Evolutionary conservation across 352 stramenopile species (phyloP).

Genomic region (Phytophthora cryptogea): DNA sequence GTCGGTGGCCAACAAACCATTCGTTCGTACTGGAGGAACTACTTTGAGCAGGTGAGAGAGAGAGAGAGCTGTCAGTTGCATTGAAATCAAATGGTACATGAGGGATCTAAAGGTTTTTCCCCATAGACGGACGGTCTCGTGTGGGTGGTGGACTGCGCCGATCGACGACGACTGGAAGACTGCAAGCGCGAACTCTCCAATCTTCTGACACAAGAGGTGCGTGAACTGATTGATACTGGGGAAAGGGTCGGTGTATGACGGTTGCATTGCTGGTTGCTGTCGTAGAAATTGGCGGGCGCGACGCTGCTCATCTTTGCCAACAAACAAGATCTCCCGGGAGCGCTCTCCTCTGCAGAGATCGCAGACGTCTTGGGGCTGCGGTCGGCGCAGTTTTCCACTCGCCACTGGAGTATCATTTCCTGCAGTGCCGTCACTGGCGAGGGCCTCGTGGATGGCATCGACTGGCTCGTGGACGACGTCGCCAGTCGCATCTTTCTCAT

Average conservation of each 20-base stretch:
- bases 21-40: conserved; percentile 99
- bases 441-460: conserved; percentile 95
- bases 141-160: conserved; percentile 98
- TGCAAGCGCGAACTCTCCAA: conserved; percentile 92
- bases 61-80: background rate
- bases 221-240: no score
- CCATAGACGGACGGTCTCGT: conserved; percentile 97
- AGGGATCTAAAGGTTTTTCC: background rate
- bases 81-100: background rate
- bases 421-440: conserved; percentile 97
- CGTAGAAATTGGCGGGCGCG: conserved; percentile 96
- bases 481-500: conserved; percentile 96
- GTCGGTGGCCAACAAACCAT: conserved; percentile 99
- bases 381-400: conserved; percentile 81
- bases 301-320: conserved; percentile 99
- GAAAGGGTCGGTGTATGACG: no score
- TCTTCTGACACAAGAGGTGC: conserved; percentile 89
- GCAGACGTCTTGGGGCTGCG: conserved; percentile 85
- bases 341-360: conserved; percentile 92
- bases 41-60: conserved; percentile 94
- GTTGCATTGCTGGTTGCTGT: background rate
- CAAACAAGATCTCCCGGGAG: conserved; percentile 97
- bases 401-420: conserved; percentile 92
- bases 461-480: conserved; percentile 98
- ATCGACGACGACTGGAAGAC: conserved; percentile 93